These are phyloP conservation scores for Sophora flavescens DNA, from an alignment of 306 rosid genomes.

Conservation along the genomic window DNA sequence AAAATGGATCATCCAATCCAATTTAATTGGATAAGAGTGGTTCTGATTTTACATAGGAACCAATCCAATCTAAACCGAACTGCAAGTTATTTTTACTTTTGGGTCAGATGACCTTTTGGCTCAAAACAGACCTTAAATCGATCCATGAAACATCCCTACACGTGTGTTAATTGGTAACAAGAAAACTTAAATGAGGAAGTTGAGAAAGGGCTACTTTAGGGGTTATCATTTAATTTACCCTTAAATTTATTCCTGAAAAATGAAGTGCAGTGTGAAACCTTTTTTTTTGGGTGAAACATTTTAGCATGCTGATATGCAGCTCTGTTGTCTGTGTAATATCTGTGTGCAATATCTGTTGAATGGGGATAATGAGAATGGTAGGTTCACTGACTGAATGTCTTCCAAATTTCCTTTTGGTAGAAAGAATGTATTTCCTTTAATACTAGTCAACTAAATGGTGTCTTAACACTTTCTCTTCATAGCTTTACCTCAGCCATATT, in stretches of 20 bases:
- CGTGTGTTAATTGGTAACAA: no score
- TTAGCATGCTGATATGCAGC: conserved; percentile 34
- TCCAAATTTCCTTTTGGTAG: conserved; percentile 7
- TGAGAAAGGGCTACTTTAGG: background rate
- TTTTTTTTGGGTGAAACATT: conserved; percentile 14
- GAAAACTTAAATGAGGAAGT: background rate
- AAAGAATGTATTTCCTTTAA: conserved; percentile 14
- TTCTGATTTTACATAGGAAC: no score
- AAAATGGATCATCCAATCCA: no score
- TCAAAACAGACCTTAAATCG: no score
- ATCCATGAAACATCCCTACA: no score
- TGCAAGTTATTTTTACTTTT: no score
- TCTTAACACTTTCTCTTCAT: conserved; percentile 32
- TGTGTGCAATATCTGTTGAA: no score
- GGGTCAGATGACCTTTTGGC: no score
- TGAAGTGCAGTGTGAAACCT: background rate
- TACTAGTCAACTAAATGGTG: background rate
- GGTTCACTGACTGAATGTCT: conserved; percentile 32
- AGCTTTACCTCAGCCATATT: background rate
- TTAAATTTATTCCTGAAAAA: conserved; percentile 14
- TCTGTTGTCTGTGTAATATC: no score
- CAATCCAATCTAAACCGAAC: no score
- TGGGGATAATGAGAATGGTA: conserved; percentile 31
- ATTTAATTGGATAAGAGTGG: no score
- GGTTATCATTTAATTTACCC: no score